Base-by-base conservation (phyloP, 2,329 filamentous ascomycete genomes). In the Trichoderma asperellum region DNA sequence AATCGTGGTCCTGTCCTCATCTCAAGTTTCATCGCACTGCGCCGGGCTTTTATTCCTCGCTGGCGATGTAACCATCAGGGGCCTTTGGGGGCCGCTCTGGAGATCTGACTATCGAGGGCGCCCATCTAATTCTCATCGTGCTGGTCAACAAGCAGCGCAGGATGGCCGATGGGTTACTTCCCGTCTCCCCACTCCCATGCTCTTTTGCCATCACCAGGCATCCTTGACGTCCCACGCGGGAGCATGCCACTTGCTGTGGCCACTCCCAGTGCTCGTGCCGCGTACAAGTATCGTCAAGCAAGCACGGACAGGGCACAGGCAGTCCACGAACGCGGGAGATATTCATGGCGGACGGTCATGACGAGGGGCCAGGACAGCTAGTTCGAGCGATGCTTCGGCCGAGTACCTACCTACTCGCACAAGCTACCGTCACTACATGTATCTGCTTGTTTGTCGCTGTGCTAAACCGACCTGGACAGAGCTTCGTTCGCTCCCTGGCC, bases 31-130 rank as follows among this genome's bases (percentile, higher is more conserved):
- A 53, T 71, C 71, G 72, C 60, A 70, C 72, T 72, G 70, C 73
- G 62, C 74, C 70, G 70, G 71, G 65, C 63, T 66, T 65, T 64
- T 24, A 2, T 71, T 72, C 27, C 29, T 66, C 67, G 11, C 58
- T 69, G 59, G 58, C 74, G 69, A 75, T 76, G 75, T 76, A 75
- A 75, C 75, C 72, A 73, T 71, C 70, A 71, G 70, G 72, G 70
- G 70, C 69, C 59, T 68, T 72, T 70, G 69, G 60, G 69, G 69
- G 70, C 60, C 55, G 67, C 37, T 66, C 70, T 56, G 60, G 69
- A 72, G 73, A 73, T 74, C 72, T 74, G 52, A 47, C 73, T 61
- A 60, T 62, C 68, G 63, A 57, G 60, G 56, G 68, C 53, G 29
- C 53, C 47, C 56, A 52, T 58, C 56, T 60, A n/a, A 34, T 53